Base-by-base conservation (phyloP, 306 rosid species). In the Castanea sativa region DNA sequence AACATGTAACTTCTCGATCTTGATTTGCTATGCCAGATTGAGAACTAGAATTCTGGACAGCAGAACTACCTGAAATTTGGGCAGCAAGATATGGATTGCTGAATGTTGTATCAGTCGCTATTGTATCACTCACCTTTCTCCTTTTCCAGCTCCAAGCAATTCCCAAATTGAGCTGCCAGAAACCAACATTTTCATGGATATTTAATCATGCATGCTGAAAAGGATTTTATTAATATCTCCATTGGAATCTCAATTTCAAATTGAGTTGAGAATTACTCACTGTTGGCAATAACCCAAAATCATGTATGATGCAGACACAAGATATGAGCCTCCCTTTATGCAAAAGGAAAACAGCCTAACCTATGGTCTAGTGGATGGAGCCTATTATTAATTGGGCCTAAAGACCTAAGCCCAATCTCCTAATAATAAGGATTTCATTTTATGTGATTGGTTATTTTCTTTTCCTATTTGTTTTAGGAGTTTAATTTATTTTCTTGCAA, bases 131-230 rank as follows among this genome's bases (percentile, higher is more conserved):
- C 72, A 57, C 77, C 75, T 79, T 73, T 79, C 77, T 69, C 80
- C 68, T 76, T 80, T 82, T 79, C 88, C 86, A 82, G 77, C 77
- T 72, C 86, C 88, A 75, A 61, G 68, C 55, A 45, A 85, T 82
- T 49, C 83, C 84, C 73, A 85, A 80, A 77, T 85, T 45, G 4
- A 85, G 49, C 88, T 85, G 55, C 67, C 35, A 73, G 45, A 75
- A 53, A 0, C 9, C 32, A n/a, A 43, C 25, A 13, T 21, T 71
- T 21, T 71, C 13, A 14, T 38, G 52, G 14, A 41, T 69, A 69
- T 68, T 25, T 33, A 5, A 6, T 59, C 32, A 79, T 20, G 64
- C 76, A 60, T 5, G 76, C 59, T 60, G 7, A 52, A 59, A 71
- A 60, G 25, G 57, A 32, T n/a, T 33, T 27, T 21, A 57, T 25